A percentile compares a stretch with the other conserved stretches of the same genome.
These are phyloP conservation scores for Ganoderma sinense DNA, from an alignment of 1,284 basidiomycete genomes.

Conservation along the genomic window DNA sequence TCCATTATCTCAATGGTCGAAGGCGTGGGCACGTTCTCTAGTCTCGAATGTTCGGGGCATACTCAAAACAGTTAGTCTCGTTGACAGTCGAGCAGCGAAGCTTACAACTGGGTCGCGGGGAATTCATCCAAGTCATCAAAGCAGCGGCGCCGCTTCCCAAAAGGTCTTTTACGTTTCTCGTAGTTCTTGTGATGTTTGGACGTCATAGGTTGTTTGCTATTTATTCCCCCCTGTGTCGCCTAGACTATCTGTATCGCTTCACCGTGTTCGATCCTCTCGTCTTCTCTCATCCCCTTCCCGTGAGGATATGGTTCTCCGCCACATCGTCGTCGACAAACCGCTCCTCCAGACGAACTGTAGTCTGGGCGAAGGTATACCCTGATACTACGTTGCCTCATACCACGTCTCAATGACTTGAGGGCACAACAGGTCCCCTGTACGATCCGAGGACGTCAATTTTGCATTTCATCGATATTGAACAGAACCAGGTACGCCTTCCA, in stretches of 20 bases:
- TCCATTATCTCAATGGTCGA: conserved; percentile 16
- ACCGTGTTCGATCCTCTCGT: background rate
- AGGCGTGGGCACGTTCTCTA: conserved; percentile 13
- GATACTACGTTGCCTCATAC: background rate
- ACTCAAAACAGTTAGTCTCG: conserved; percentile 20
- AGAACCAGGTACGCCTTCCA: conserved; percentile 53
- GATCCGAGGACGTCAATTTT: conserved; percentile 58
- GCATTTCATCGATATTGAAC: conserved; percentile 74
- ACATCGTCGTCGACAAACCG: conserved; percentile 48
- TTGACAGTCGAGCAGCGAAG: conserved; percentile 19
- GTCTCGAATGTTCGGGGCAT: conserved; percentile 17
- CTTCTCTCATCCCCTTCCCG: background rate
- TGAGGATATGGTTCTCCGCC: conserved; percentile 23
- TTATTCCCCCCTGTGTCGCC: conserved; percentile 11
- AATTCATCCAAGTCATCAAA: conserved; percentile 5
- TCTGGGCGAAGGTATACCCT: conserved; percentile 65
- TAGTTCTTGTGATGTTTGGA: conserved; percentile 25
- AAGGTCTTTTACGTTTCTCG: conserved; percentile 24
- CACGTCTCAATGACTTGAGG: background rate
- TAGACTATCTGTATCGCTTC: background rate
- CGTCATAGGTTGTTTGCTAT: conserved; percentile 27
- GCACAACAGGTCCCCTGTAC: conserved; percentile 62
- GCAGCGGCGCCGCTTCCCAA: conserved; percentile 21
- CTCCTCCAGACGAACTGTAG: conserved; percentile 64
- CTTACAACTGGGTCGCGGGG: conserved; percentile 10